A percentile compares a stretch with the other conserved stretches of the same genome.
These are phyloP conservation scores for Syzygium oleosum DNA, from an alignment of 345 rosid species.

Conservation along the genomic window DNA sequence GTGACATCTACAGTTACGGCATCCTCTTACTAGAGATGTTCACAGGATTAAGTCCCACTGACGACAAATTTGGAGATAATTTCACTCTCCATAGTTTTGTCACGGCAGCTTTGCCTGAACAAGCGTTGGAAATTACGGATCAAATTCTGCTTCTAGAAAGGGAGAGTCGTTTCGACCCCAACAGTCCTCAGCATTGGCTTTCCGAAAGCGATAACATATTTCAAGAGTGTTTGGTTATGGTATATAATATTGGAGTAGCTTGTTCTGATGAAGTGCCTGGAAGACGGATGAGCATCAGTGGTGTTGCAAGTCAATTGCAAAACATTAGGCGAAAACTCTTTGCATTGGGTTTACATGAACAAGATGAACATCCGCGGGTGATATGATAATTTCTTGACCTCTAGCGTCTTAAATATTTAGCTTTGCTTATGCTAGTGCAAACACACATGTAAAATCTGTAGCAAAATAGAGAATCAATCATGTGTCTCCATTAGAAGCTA, in stretches of 20 bases:
- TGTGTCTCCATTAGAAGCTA: not conserved
- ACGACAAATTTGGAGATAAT: rapidly evolving
- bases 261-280: not conserved
- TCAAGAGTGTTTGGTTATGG: not conserved
- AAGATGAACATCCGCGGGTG: not conserved
- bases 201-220: not conserved
- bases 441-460: not conserved
- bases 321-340: not conserved
- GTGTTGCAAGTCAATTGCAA: not conserved
- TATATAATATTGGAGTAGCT: not conserved
- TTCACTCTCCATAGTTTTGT: not conserved
- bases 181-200: not conserved
- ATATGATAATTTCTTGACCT: not conserved
- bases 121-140: not conserved
- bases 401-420: not conserved
- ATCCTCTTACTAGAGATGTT: not conserved
- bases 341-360: not conserved
- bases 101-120: not conserved
- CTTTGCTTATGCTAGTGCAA: not conserved
- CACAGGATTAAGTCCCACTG: not conserved
- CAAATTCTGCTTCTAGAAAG: not conserved
- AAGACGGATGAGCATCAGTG: not conserved
- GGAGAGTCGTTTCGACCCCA: not conserved
- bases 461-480: not conserved
- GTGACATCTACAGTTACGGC: not conserved